Conservation (phyloP, 345 rosid species). For the Carallia brachiata region DNA sequence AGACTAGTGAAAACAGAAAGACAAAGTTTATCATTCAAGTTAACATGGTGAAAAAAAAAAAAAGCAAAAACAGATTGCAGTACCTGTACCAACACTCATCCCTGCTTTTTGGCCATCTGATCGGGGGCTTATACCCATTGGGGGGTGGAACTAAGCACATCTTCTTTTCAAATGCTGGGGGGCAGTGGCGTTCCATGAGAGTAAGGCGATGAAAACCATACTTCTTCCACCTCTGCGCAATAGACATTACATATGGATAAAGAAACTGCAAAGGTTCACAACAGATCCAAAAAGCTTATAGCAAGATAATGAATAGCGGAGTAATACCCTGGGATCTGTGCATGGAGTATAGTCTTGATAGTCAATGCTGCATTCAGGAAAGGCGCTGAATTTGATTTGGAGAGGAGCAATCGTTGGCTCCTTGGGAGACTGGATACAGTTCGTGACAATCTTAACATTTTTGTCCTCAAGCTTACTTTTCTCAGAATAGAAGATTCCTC, state of each 20-base stretch:
- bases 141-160: slow-evolving; percentile 95
- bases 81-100: slow-evolving; percentile 98
- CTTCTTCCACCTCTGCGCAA: slow-evolving; percentile 86
- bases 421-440: slow-evolving; percentile 47
- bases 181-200: slow-evolving; percentile 96
- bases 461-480: slow-evolving; percentile 27
- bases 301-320: neutral
- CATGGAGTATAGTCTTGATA: slow-evolving; percentile 97
- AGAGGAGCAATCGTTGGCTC: slow-evolving; percentile 45
- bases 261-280: neutral
- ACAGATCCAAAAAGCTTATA: neutral
- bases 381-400: slow-evolving; percentile 53
- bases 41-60: slow-evolving; percentile 2
- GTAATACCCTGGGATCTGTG: slow-evolving; percentile 87
- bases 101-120: slow-evolving; percentile 95
- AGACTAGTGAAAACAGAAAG: neutral
- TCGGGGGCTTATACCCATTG: slow-evolving; percentile 87
- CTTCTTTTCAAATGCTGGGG: slow-evolving; percentile 81
- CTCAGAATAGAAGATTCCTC: slow-evolving; percentile 72
- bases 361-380: slow-evolving; percentile 74
- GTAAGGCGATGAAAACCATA: slow-evolving; percentile 81
- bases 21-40: neutral
- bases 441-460: slow-evolving; percentile 35
- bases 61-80: slow-evolving; percentile 4
- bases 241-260: slow-evolving; percentile 10